A percentile compares a stretch with the other conserved stretches of the same genome.
phyloP scores from a whole-genome alignment of 805 yeast genomes.

The Scheffersomyces stipitis region DNA sequence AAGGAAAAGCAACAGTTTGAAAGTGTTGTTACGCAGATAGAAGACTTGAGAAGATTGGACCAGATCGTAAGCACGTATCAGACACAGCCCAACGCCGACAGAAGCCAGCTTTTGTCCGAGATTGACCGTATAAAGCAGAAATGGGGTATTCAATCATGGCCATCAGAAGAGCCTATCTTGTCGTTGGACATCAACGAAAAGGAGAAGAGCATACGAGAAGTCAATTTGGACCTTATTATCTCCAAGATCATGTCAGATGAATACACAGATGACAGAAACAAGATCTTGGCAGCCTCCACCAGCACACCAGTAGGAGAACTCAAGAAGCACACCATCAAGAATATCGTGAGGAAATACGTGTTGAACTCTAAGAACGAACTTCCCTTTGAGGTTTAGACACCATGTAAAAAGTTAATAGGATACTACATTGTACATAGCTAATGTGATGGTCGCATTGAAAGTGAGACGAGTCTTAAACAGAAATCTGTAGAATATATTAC shows the following conservation, averaged over 20 bases:
- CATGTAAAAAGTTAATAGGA: too few species aligned
- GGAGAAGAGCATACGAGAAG: constrained; percentile 8
- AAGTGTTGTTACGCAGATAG: constrained; percentile 30
- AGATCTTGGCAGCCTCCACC: constrained; percentile 26
- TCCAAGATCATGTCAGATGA: constrained; percentile 32
- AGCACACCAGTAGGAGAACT: constrained; percentile 37
- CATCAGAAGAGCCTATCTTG: constrained; percentile 39
- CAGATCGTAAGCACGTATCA: constrained; percentile 25
- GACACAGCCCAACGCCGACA: constrained; percentile 19
- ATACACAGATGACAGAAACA: constrained; percentile 21
- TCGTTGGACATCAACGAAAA: constrained; percentile 28
- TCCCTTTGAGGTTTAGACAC: constrained; percentile 2
- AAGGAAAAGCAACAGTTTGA: constrained; percentile 36
- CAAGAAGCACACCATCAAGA: constrained; percentile 62
- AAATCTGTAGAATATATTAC: too few species aligned
- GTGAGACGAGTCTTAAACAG: too few species aligned
- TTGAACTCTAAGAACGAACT: constrained; percentile 25
- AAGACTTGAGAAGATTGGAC: constrained; percentile 39
- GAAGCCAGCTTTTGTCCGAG: constrained; percentile 23
- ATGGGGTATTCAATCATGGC: constrained; percentile 41
- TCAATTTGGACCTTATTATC: constrained; percentile 27
- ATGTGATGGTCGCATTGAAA: too few species aligned
- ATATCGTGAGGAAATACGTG: constrained; percentile 66
- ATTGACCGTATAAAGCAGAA: constrained; percentile 37
- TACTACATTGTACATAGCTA: too few species aligned